Base-by-base conservation (phyloP, 495 filamentous ascomycete genomes). In the Annulohypoxylon moriforme region DNA sequence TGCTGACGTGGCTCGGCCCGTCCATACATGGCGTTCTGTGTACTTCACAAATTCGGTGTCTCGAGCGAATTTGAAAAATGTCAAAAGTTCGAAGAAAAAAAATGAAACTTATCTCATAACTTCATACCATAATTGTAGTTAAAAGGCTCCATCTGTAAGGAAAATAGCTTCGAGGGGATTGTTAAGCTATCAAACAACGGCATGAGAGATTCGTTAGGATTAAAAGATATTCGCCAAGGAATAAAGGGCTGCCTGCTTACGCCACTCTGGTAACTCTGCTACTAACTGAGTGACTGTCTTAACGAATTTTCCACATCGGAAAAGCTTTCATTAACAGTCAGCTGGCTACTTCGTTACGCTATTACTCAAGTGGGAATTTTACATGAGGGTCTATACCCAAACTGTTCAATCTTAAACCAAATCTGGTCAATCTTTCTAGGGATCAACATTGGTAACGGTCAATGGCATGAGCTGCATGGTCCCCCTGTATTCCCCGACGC, bases 1-100 rank as follows among this genome's bases (percentile, higher is more conserved):
- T 80, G 77, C 73, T 83, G 81, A 65, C 81, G 72, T 55, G 81
- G 75, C 50, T 80, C 71, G 34, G 71, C 62, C 50, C 71, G 66
- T 63, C 62, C 71, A 63, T 69, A 73, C 71, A 73, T 73, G 46
- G 57, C 58, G 66, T n/a, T 61, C 44, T 38, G 52, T 57, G 55
- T 60, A 46, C 24, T 11, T 73, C 18, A 47, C 46, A 64, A 22
- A 25, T 25, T 66, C 5, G 18, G 6, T 27, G 36, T 29, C 29
- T 68, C 36, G 53, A 68, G 53, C 3, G 60, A 64, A 34, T n/a
- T 36, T 42, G 42, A 55, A 29, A 20, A 13, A 66, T 27, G 20
- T 44, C 20, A 20, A 53, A 22, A 25, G 34, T n/a, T n/a, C n/a
- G n/a, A n/a, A n/a, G n/a, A n/a, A 44, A 40, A 22, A 18, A 42